Evolutionary conservation across 2,329 filamentous ascomycete genomes (phyloP).

Genomic region (Dothidotthia symphoricarpi): DNA sequence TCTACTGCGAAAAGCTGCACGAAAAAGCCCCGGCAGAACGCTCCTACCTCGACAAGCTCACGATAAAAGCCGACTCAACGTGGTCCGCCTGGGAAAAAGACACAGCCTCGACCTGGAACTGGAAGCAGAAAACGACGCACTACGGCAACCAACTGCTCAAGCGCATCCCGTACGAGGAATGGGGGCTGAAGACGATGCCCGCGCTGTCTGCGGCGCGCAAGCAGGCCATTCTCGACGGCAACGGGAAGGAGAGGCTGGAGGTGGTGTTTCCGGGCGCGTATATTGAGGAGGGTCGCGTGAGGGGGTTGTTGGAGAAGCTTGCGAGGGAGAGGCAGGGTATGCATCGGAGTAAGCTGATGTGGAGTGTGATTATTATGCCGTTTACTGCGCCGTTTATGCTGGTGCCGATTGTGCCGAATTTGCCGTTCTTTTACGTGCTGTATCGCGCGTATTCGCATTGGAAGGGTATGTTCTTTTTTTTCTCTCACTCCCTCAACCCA

Average conservation of each 20-base stretch:
- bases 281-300: conserved; percentile 63
- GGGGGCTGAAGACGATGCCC: conserved; percentile 93
- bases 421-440: conserved; percentile 93
- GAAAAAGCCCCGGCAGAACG: conserved; percentile 48
- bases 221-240: conserved; percentile 60
- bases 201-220: conserved; percentile 68
- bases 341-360: conserved; percentile 74
- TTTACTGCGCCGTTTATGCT: conserved; percentile 78
- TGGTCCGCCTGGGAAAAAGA: conserved; percentile 89
- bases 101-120: conserved; percentile 60
- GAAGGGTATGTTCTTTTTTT: conserved; percentile 20
- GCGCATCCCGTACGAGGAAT: conserved; percentile 93
- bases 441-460: conserved; percentile 68
- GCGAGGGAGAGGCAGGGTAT: conserved; percentile 77
- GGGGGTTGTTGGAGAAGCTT: conserved; percentile 64
- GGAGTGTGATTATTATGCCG: conserved; percentile 63
- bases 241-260: conserved; percentile 60
- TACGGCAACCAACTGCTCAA: conserved; percentile 85
- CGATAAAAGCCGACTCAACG: conserved; percentile 67
- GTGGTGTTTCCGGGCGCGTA: conserved; percentile 74
- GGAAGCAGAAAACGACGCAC: conserved; percentile 82
- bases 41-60: conserved; percentile 67
- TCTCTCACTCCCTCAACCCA: not conserved
- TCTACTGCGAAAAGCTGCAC: conserved; percentile 82
- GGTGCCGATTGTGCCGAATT: conserved; percentile 82